Evolutionary conservation across 2,329 filamentous ascomycete species (phyloP), one percentile per base, ranked within the genome.

Genomic region (Colletotrichum acutatum): DNA sequence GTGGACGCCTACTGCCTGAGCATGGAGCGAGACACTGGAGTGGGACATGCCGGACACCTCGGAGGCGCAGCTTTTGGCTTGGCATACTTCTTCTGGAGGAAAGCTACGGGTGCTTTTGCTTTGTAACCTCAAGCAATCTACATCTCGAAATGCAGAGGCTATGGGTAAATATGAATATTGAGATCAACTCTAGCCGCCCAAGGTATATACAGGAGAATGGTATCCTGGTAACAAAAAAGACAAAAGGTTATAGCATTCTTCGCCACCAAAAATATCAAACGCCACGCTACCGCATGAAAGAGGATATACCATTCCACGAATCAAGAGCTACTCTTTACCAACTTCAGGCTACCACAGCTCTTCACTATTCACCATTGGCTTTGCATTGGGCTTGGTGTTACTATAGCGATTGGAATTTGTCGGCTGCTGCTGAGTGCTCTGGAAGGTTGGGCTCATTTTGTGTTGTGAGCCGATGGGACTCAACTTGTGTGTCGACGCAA

Each of bases 301-400:
- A 59, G 46, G 37, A 53, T 28, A 28, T 42, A 49, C 66, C 54
- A 22, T 49, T 30, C 19, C 30, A 57, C 66, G 9, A 22, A 12
- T 56, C 24, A 56, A 26, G 28, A 14, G 3, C 8, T 34, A 58
- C 7, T 30, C 46, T 16, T 53, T 24, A 28, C 42, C 14, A 24
- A 49, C 32, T 22, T n/a, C 32, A 1, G n/a, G 2, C 46, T 54
- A 73, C 71, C 71, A 73, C 60, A 73, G 7, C n/a, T 70, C 67
- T 30, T 73, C 71, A 30, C 71, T 73, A 22, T 73, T 71, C 16
- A 73, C 71, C 71, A 73, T 72, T 3, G 69, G 69, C 19, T 72
- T 72, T 16, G 52, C 53, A 16, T 66, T 68, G 16, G 68, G 61
- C 42, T 49, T 65, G n/a, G 46, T 61, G 12, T 60, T 69, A 14